Evolutionary conservation across 2,329 filamentous ascomycete genomes (phyloP), one percentile per base, ranked within the genome.

Genomic region (Xylaria sp.): DNA sequence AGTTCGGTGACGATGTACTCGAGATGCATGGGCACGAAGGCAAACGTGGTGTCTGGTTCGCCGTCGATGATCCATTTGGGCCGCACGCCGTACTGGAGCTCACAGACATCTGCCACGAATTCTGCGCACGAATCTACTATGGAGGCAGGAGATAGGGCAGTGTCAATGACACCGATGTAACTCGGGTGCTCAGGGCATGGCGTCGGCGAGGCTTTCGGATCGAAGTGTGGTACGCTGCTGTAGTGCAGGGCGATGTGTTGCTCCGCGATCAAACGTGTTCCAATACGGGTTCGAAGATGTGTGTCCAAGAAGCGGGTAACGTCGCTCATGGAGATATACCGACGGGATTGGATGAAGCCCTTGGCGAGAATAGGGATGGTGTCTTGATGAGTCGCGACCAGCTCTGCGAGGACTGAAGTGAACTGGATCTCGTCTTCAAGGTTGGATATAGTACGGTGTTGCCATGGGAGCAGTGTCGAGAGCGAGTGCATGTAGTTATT

Each of bases 1-100:
- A 99, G 82, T 75, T 99, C 94, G 0, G 93, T 99, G 65, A 97
- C 84, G 65, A 99, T 97, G 74, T 99, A 99, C 75, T 97, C 93
- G 23, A 99, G 83, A 74, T 99, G 94, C 73, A 96, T 94, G 11
- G 94, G 94, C 7, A 99, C 88, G 70, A 95, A 94, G 18, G 93
- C 92, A 71, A 99, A 96, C 0, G 86, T 88, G n/a, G 92, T 91
- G 55, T 89, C 87, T 0, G 89, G 87, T 72, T 95, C 88, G 65
- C 94, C 94, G 66, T 92, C 89, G 68, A 99, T 88, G 52, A 87
- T 77, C 69, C 96, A 82, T 1, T 81, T 83, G 0, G 94, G 94
- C 0, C 94, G 85, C 1, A 95, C 86, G 55, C 94, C 94, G 71
- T 99, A 99, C 63, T 94, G 93, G 42, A 97, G 82, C 78, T 97